phyloP scores from a whole-genome alignment of 257 asterid species.

The Capsicum chinense region DNA sequence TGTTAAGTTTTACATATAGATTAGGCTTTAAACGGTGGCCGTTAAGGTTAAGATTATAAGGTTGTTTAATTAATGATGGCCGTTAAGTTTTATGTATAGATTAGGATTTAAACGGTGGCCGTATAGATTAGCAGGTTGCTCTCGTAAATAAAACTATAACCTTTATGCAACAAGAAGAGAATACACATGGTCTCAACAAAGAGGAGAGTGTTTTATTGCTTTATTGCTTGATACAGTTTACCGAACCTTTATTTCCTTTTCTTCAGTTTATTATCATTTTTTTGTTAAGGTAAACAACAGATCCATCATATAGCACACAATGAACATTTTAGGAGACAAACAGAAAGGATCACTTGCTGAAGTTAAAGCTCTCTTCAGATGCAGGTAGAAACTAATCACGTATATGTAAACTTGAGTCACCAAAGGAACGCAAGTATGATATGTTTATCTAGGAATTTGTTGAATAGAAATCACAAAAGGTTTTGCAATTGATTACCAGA shows the following conservation, averaged over 20 bases:
- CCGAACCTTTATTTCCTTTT: neutral
- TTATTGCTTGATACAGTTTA: neutral
- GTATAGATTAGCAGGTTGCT: no score
- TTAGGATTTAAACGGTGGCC: no score
- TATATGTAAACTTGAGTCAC: neutral
- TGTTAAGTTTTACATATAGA: no score
- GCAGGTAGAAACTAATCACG: neutral
- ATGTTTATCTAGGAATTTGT: neutral
- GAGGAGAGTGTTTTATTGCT: no score
- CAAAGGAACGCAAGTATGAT: neutral
- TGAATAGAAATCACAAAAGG: neutral
- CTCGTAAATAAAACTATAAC: no score
- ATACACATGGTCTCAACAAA: no score
- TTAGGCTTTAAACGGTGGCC: no score
- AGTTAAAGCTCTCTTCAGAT: neutral
- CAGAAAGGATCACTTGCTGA: neutral
- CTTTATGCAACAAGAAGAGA: no score
- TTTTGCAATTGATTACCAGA: conserved; percentile 2
- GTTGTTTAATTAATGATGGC: no score
- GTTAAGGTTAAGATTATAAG: no score
- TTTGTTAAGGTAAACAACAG: neutral
- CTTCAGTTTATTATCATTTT: neutral
- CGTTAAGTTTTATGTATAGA: no score
- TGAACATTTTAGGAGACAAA: neutral
- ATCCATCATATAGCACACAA: neutral